Conservation (phyloP, 228 moss, liverwort and hornwort species). For the Sphagnum fallax region DNA sequence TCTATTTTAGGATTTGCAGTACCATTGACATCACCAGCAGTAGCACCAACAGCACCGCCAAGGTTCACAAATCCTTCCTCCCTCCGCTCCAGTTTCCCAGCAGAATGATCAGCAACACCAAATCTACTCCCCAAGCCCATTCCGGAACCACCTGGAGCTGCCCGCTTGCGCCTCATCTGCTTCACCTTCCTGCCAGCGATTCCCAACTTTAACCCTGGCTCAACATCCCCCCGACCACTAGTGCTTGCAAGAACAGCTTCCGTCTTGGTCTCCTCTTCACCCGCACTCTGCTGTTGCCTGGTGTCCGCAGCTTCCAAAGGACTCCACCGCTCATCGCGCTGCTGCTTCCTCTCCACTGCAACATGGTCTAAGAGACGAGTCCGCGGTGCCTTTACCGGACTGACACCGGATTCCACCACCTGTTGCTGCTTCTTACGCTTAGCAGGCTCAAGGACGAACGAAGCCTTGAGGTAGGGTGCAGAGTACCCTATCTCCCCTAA, state of each 20-base stretch:
- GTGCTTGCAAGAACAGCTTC: slow-evolving; percentile 30
- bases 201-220: slow-evolving; percentile 1
- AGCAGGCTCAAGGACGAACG: slow-evolving; percentile 25
- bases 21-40: slow-evolving; percentile 5
- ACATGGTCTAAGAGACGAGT: slow-evolving; percentile 62
- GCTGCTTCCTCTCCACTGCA: slow-evolving; percentile 32
- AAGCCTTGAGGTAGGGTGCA: slow-evolving; percentile 15
- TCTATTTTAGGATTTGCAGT: slow-evolving; percentile 2
- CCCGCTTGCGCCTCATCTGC: slow-evolving; percentile 38
- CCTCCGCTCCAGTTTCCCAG: slow-evolving; percentile 5
- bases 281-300: background rate
- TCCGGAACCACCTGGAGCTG: slow-evolving; percentile 4
- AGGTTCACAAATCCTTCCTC: slow-evolving; percentile 8
- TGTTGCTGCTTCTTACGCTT: slow-evolving; percentile 20
- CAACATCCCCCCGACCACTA: slow-evolving; percentile 16
- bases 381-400: slow-evolving; percentile 36
- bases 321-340: slow-evolving; percentile 18
- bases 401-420: slow-evolving; percentile 19
- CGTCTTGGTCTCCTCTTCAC: slow-evolving; percentile 10
- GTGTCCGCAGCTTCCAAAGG: background rate
- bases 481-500: slow-evolving; percentile 68
- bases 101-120: slow-evolving; percentile 5
- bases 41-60: background rate
- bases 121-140: background rate
- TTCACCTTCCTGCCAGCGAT: slow-evolving; percentile 27